Conservation (phyloP, 202 grass and related monocot species). For the Alloteropsis angusta region DNA sequence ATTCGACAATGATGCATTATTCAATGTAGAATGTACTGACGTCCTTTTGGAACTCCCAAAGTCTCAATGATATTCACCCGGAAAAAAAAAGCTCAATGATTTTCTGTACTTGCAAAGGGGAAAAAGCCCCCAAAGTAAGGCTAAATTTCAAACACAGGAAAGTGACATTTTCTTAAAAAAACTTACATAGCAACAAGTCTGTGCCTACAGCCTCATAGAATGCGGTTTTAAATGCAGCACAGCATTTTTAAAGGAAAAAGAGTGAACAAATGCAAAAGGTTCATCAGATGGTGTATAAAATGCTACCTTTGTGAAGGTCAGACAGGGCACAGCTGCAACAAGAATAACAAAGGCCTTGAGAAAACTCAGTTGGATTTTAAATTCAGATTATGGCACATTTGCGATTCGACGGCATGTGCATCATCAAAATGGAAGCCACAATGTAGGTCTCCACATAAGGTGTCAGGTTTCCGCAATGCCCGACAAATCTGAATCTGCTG, state of each 20-base stretch:
- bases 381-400: conserved; percentile 30
- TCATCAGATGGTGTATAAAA: conserved; percentile 1
- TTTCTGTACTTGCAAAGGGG: not conserved
- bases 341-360: conserved; percentile 1
- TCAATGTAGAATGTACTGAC: conserved; percentile 3
- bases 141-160: conserved; percentile 6
- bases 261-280: not conserved
- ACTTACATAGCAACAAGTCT: not conserved
- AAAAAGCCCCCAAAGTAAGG: not conserved
- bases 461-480: conserved; percentile 35
- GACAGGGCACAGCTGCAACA: conserved; percentile 11
- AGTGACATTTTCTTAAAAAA: not conserved
- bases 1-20: not conserved
- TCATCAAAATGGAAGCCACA: conserved; percentile 32
- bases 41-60: not conserved
- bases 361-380: conserved; percentile 20
- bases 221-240: not conserved
- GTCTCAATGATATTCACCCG: not conserved
- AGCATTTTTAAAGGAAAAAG: not conserved
- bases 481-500: conserved; percentile 27
- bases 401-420: conserved; percentile 33
- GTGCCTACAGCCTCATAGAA: not conserved
- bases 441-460: conserved; percentile 32
- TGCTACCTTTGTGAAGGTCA: conserved; percentile 14
- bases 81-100: too few relatives aligned